Evolutionary conservation across 192 early-diverging fungal genomes (phyloP).

Genomic region (Entophlyctis luteolus): DNA sequence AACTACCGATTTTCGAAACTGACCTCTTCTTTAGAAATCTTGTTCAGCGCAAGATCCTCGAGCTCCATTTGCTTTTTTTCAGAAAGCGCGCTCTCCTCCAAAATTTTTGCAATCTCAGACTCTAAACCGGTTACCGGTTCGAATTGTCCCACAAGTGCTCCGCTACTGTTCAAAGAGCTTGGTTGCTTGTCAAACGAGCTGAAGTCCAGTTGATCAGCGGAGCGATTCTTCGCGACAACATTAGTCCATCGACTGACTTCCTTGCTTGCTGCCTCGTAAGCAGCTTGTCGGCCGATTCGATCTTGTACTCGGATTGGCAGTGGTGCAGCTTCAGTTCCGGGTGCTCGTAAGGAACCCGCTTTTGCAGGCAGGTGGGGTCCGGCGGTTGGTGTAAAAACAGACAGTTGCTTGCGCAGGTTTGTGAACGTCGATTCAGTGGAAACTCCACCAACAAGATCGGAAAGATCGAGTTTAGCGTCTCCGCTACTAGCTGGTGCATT

Average conservation of each 20-base stretch:
- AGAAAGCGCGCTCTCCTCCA: slow-evolving; percentile 69
- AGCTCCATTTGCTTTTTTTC: slow-evolving; percentile 75
- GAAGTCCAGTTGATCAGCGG: slow-evolving; percentile 80
- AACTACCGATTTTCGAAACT: slow-evolving; percentile 21
- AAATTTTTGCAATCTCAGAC: slow-evolving; percentile 64
- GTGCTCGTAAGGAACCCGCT: slow-evolving; percentile 39
- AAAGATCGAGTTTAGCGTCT: slow-evolving; percentile 59
- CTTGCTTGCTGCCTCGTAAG: slow-evolving; percentile 78
- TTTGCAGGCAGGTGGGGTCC: slow-evolving; percentile 42
- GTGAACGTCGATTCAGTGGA: slow-evolving; percentile 60
- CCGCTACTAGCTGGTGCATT: slow-evolving; percentile 13
- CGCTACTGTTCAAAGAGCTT: slow-evolving; percentile 47
- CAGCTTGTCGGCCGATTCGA: slow-evolving; percentile 77
- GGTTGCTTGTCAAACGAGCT: not conserved
- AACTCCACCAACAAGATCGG: slow-evolving; percentile 70
- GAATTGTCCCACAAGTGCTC: slow-evolving; percentile 61
- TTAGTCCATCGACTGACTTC: slow-evolving; percentile 80
- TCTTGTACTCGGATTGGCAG: slow-evolving; percentile 80
- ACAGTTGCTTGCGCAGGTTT: slow-evolving; percentile 61
- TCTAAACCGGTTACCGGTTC: slow-evolving; percentile 69
- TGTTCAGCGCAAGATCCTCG: slow-evolving; percentile 84
- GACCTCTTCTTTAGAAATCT: slow-evolving; percentile 80
- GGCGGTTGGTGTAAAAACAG: slow-evolving; percentile 38
- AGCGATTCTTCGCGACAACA: slow-evolving; percentile 75
- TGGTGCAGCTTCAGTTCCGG: slow-evolving; percentile 55